phyloP scores from a whole-genome alignment of 768 basidiomycete genomes.

The Amanita molliuscula region DNA sequence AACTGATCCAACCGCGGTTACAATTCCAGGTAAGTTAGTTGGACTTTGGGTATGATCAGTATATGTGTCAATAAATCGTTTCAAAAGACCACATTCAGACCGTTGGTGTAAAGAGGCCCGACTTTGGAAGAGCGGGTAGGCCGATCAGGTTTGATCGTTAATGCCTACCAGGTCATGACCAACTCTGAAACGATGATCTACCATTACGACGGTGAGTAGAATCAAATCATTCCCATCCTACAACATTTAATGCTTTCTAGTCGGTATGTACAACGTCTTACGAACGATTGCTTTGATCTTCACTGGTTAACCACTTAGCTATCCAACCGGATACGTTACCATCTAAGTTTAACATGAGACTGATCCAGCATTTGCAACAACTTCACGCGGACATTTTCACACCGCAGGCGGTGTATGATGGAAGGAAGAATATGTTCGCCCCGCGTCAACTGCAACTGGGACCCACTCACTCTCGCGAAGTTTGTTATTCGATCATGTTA shows the following conservation, averaged over 20 bases:
- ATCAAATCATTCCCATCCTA: neutral
- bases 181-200: constrained; percentile 46
- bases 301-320: neutral
- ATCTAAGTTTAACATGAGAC: constrained; percentile 46
- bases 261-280: constrained; percentile 17
- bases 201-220: constrained; percentile 57
- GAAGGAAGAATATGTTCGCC: constrained; percentile 67
- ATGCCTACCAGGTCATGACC: constrained; percentile 38
- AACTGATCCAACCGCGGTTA: constrained; percentile 8
- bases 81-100: constrained; percentile 25
- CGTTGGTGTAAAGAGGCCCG: constrained; percentile 53
- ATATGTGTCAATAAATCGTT: neutral
- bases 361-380: constrained; percentile 55
- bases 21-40: constrained; percentile 11
- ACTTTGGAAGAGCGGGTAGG: constrained; percentile 40
- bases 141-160: constrained; percentile 26
- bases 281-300: neutral
- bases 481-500: constrained; percentile 13
- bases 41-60: constrained; percentile 1
- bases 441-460: constrained; percentile 52
- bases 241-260: constrained; percentile 12
- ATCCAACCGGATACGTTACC: neutral
- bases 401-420: constrained; percentile 67
- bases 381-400: constrained; percentile 60
- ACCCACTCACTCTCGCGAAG: constrained; percentile 39